Percentiles rank a stretch among this genome's conserved stretches.
Evolutionary conservation across 2,329 filamentous ascomycete genomes (phyloP).

Genomic region (Mollisia scopiformis): DNA sequence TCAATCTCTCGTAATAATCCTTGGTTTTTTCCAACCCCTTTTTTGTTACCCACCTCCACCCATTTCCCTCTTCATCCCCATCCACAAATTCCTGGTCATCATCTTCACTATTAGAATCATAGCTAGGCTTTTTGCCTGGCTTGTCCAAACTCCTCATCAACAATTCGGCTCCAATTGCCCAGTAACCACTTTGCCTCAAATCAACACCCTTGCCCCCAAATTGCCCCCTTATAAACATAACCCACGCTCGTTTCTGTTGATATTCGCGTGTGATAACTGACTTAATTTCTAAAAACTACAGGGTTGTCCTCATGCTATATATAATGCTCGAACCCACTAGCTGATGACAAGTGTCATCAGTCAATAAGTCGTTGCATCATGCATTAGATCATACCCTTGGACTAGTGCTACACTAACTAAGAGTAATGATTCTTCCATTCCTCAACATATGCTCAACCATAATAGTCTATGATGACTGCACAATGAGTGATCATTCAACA

Average conservation of each 20-base stretch:
- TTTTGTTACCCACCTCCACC: slow-evolving; percentile 42
- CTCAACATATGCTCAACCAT: too few species aligned
- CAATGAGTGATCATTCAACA: too few species aligned
- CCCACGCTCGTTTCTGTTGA: slow-evolving; percentile 77
- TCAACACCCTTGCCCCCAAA: slow-evolving; percentile 63
- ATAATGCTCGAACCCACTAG: too few species aligned
- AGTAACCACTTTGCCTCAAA: slow-evolving; percentile 69
- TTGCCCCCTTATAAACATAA: slow-evolving; percentile 68
- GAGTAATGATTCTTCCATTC: too few species aligned
- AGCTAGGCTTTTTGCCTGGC: neutral
- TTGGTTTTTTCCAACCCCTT: slow-evolving; percentile 60
- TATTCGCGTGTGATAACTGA: too few species aligned
- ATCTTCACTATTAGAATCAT: slow-evolving; percentile 8
- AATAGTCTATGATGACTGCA: too few species aligned
- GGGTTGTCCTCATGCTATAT: too few species aligned
- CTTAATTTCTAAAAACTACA: too few species aligned
- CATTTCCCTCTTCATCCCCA: slow-evolving; percentile 3
- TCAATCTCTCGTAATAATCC: slow-evolving; percentile 77
- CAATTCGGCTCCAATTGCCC: slow-evolving; percentile 86
- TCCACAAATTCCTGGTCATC: slow-evolving; percentile 9
- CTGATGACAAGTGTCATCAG: too few species aligned
- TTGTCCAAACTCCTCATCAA: slow-evolving; percentile 59
- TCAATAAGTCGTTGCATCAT: too few species aligned
- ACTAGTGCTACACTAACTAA: too few species aligned
- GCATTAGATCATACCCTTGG: too few species aligned